Base-by-base conservation (phyloP, 495 filamentous ascomycete genomes). In the Trichoderma asperelloides region DNA sequence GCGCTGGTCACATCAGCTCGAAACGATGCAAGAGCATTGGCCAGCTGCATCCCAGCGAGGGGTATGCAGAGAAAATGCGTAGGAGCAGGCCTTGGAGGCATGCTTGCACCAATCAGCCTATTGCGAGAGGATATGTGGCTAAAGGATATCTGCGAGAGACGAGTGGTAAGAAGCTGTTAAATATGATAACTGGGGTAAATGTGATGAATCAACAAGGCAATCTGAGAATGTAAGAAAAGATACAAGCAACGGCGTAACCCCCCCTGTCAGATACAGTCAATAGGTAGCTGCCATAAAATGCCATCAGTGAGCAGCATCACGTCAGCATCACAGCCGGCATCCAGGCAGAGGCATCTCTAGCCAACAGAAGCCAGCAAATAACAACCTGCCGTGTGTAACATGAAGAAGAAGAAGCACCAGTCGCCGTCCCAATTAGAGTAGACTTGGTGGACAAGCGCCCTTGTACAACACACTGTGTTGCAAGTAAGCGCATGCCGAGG, bases 41-140 rank as follows among this genome's bases (percentile, higher is more conserved):
- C 78, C 3, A 96, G 82, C 69, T 92, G 86, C 0, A 83, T 81
- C 16, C 87, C 79, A 1, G 90, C 80, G 68, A 96, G 86, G 12
- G 93, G 92, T 64, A 97, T 76, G 76, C 90, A 94, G 45, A 97
- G 85, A 74, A 96, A 96, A 75, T 97, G 93, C 0, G 93, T 97
- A n/a, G 90, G 82, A 21, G 69, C 60, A 11, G 75, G 65, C 27
- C 67, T 70, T 28, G 74, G 71, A 37, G 75, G 73, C 75, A 77
- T 77, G 55, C 55, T 28, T 30, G 63, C 64, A 66, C 62, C 62
- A 49, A 63, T 62, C 49, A 47, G n/a, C 11, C 23, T 27, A 25
- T 27, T 57, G 55, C 30, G 55, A 30, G 55, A 60, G 27, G 25
- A 13, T n/a, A 9, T 30, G 27, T 21, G 25, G 25, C 25, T 28